phyloP scores from a whole-genome alignment of 179 eudicot genomes.

The Silene coronaria region DNA sequence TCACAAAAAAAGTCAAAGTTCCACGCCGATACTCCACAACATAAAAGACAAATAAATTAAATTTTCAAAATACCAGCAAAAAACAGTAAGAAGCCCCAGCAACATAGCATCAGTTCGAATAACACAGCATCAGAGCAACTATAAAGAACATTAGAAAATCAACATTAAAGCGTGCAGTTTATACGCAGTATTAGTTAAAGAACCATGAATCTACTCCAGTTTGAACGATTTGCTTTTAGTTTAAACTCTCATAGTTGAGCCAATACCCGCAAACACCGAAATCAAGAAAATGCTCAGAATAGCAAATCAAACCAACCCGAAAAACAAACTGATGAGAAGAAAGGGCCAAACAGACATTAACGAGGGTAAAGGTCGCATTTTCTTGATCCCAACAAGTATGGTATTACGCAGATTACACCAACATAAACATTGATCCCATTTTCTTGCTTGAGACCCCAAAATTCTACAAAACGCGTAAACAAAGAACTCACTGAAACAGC shows the following conservation, averaged over 20 bases:
- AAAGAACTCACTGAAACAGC: not conserved
- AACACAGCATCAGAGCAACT: not conserved
- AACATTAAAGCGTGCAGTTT: not conserved
- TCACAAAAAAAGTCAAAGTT: not conserved
- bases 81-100: not conserved
- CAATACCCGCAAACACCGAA: not conserved
- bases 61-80: not conserved
- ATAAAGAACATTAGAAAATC: not conserved
- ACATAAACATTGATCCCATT: slow-evolving; percentile 1
- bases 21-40: not conserved
- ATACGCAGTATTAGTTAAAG: not conserved
- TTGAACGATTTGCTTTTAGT: not conserved
- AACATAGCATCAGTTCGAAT: too few species aligned
- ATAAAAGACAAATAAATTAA: not conserved
- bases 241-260: not conserved
- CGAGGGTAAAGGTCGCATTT: not conserved
- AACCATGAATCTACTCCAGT: not conserved
- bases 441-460: not conserved
- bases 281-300: not conserved
- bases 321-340: not conserved
- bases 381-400: not conserved
- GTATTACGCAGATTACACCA: not conserved
- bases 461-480: not conserved
- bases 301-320: not conserved
- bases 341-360: not conserved